Base-by-base conservation (phyloP, 1,284 basidiomycete genomes). In the Cutaneotrichosporon sp. region DNA sequence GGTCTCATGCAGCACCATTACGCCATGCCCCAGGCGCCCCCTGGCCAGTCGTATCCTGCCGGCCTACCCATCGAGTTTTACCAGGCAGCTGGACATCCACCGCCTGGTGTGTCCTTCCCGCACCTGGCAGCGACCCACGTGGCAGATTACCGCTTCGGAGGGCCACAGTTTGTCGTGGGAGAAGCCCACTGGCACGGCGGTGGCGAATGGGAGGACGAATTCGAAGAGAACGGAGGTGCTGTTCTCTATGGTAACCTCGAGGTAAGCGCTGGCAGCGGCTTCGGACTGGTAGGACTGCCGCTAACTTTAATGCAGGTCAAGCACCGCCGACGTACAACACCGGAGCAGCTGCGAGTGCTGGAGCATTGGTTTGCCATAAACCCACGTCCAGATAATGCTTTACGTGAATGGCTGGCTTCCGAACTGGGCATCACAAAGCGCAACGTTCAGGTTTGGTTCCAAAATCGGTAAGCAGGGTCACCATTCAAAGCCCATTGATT, bases 391-490 rank as follows among this genome's bases (percentile, higher is more conserved):
- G 90, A 91, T 72, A 87, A 86, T 48, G 77, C 80, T 14, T 76
- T 87, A 41, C 81, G 92, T 61, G 88, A 87, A 68, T 79, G 82
- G 60, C 81, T 97, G 45, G 87, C 90, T 0, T 77, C 79, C 8
- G 80, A 90, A 75, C 82, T 96, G 44, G 85, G 85, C 59, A 97
- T 97, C 90, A 89, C 88, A 19, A 84, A 90, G 22, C 79, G 92
- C 55, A 90, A 90, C 38, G 88, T 97, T 2, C 92, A 97, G 81
- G 91, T 93, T 35, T 90, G 89, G 89, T 92, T 92, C 74, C 89
- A 91, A 75, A 92, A 92, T 71, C 81, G 88, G 86, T 87, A 63
- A 61, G 77, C 75, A 11, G 22, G 8, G 24, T 19, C 19, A 4
- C 14, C 38, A n/a, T 16, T 5, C 11, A 4, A 3, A 16, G 19